Evolutionary conservation across 2,329 filamentous ascomycete species (phyloP).

Genomic region (Xylariaceae sp.): DNA sequence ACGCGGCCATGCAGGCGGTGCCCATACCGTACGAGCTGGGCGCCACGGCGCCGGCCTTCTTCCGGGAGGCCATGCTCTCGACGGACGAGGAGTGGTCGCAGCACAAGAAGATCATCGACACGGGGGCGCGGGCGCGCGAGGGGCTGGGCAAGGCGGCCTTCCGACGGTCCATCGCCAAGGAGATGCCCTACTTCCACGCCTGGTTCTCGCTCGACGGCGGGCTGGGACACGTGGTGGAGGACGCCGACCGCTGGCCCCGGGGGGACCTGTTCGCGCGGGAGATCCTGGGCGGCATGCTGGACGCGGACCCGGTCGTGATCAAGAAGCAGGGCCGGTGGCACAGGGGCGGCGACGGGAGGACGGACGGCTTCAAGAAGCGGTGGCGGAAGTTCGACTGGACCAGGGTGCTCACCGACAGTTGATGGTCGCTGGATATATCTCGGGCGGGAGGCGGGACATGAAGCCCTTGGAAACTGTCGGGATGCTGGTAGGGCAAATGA

Average conservation of each 20-base stretch:
- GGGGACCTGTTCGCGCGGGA: conserved; percentile 92
- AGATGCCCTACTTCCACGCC: conserved; percentile 97
- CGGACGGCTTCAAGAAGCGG: conserved; percentile 71
- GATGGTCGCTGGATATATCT: no score
- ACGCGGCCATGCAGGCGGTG: conserved; percentile 79
- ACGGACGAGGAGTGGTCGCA: conserved; percentile 92
- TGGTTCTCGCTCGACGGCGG: conserved; percentile 94
- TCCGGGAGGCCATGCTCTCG: conserved; percentile 84
- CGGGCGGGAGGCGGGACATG: no score
- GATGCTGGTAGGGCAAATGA: no score
- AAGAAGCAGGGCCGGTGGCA: conserved; percentile 88
- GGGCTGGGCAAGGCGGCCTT: conserved; percentile 78
- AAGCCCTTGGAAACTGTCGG: no score
- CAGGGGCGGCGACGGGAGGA: conserved; percentile 56
- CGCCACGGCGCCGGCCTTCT: conserved; percentile 87
- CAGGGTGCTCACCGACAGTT: conserved; percentile 41
- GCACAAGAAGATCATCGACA: conserved; percentile 92
- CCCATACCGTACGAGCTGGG: conserved; percentile 89
- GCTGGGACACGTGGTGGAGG: conserved; percentile 86
- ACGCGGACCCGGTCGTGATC: conserved; percentile 70
- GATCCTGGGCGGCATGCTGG: conserved; percentile 86
- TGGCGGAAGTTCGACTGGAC: conserved; percentile 95
- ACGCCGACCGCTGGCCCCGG: conserved; percentile 74
- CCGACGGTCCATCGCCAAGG: conserved; percentile 73
- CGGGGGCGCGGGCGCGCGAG: conserved; percentile 53